phyloP scores from a whole-genome alignment of 140 eudicot genomes.

The Oenanthe javanica region DNA sequence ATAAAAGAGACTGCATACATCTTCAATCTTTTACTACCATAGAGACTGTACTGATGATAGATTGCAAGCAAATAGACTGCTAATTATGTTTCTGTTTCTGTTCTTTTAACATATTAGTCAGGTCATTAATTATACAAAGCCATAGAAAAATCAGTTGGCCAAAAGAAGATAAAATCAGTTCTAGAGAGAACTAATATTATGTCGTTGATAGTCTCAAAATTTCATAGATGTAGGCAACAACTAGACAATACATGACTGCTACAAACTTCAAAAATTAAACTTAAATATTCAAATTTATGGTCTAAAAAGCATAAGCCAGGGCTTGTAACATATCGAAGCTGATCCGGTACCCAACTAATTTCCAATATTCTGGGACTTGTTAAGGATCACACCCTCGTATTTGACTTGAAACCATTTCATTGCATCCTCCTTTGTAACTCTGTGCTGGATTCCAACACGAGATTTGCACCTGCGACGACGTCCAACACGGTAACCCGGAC shows the following conservation, averaged over 20 bases:
- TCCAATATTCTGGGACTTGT: constrained; percentile 13
- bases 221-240: neutral
- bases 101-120: neutral
- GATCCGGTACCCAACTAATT: neutral
- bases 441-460: constrained; percentile 15
- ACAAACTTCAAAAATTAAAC: neutral
- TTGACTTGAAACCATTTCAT: constrained; percentile 18
- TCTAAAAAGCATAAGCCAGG: neutral
- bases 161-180: no score
- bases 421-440: constrained; percentile 13
- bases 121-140: neutral
- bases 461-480: constrained; percentile 15
- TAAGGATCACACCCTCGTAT: constrained; percentile 15
- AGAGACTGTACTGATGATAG: no score
- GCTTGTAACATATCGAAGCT: neutral
- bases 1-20: no score
- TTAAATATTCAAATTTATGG: neutral
- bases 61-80: no score
- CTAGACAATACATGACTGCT: neutral
- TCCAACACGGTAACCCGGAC: constrained; percentile 14
- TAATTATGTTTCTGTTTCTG: no score
- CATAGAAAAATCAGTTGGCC: neutral
- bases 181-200: neutral
- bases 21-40: no score
- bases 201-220: neutral